Evolutionary conservation across 2,329 filamentous ascomycete species (phyloP), one percentile per base, ranked within the genome.

Genomic region (Biscogniauxia marginata): DNA sequence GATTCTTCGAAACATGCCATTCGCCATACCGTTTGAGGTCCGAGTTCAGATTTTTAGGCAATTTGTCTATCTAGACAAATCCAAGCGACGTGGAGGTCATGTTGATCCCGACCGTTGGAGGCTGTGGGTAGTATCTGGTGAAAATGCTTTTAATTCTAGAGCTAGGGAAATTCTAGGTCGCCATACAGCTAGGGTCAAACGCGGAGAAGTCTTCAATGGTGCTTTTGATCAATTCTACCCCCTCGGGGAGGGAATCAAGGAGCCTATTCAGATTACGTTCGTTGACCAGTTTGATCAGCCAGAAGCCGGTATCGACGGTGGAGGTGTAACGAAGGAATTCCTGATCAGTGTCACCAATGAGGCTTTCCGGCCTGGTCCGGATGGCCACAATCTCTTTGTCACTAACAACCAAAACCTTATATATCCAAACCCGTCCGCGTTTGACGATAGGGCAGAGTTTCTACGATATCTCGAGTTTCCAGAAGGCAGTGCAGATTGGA

Each of bases 321-420:
- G 95, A 7, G 95, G 95, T 60, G 95, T 99, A 7, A 97, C 93
- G 1, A 99, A 99, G 66, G 95, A 99, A 67, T 99, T 99, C 60
- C 79, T 99, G 11, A 96, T 88, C 1, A 95, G 90, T 59, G 85
- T 96, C 49, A 96, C 91, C 1, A 87, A 83, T 19, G 90, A 97
- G 71, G 92, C 92, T 0, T 96, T 98, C 68, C 83, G 53, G 11
- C 67, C 67, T 4, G 59, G 66, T 30, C 57, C 82, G 2, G 75
- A 78, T 19, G 76, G 78, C 1, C 76, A 83, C 16, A 79, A 82
- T 45, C 82, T 96, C 60, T 99, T 99, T 68, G 78, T 86, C 4
- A 87, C 91, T 52, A 99, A 96, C 69, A 87, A 90, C 58, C 86
- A 93, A 63, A 93, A 96, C 64, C 77, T 96, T 3, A 79, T 97